Evolutionary conservation across 176 grass and related monocot genomes (phyloP).

Genomic region (Musa troglodytarum): DNA sequence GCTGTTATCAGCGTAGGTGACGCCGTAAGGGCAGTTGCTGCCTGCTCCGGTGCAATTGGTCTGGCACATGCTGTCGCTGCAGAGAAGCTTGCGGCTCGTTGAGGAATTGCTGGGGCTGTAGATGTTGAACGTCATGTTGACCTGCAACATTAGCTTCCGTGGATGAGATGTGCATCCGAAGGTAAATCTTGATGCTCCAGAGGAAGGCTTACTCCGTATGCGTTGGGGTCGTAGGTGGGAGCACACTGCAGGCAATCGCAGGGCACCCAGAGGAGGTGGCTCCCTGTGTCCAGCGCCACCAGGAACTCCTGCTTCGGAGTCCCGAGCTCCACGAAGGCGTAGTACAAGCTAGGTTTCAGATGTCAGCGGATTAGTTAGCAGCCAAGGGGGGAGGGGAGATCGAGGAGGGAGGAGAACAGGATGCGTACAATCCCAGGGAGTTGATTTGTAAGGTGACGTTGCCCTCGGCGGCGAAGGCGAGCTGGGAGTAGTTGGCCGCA

Average conservation of each 20-base stretch:
- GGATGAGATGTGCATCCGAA: neutral
- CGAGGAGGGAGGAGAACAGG: too few species aligned
- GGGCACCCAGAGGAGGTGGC: conserved; percentile 79
- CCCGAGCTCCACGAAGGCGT: conserved; percentile 63
- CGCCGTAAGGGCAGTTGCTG: conserved; percentile 55
- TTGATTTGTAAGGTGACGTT: conserved; percentile 57
- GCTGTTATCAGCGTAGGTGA: conserved; percentile 48
- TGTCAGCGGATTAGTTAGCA: neutral
- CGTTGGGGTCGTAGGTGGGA: conserved; percentile 22
- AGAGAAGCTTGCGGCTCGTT: conserved; percentile 57
- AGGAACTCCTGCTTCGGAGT: conserved; percentile 73
- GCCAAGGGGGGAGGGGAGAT: too few species aligned
- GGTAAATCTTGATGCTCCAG: neutral
- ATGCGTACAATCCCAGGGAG: conserved; percentile 60
- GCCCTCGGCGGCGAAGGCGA: conserved; percentile 63
- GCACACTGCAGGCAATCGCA: conserved; percentile 64
- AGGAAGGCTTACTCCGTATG: conserved; percentile 35
- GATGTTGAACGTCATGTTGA: conserved; percentile 33
- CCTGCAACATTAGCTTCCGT: conserved; percentile 15
- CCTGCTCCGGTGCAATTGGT: conserved; percentile 33
- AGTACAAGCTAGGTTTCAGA: conserved; percentile 46
- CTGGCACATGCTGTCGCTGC: conserved; percentile 45
- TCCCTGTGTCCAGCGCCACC: conserved; percentile 84
- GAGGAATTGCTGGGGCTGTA: conserved; percentile 58
- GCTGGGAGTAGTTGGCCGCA: neutral